Evolutionary conservation across 1,284 basidiomycete species (phyloP).

Genomic region (Irpex lacteus): DNA sequence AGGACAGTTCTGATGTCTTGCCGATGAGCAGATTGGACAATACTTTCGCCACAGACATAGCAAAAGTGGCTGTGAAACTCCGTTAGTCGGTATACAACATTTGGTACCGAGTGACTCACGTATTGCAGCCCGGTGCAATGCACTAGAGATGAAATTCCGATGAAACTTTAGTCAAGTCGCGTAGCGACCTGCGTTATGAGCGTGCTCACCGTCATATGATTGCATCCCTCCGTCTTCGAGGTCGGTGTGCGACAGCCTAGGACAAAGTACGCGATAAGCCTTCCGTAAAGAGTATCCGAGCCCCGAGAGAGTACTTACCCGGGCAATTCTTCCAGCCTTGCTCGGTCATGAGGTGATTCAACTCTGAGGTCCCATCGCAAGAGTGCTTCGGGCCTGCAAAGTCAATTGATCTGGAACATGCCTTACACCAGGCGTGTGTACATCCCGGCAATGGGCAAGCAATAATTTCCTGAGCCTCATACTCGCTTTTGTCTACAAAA

Average conservation of each 20-base stretch:
- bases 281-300: too few relatives aligned
- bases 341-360: constrained; percentile 48
- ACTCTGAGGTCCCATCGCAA: constrained; percentile 53
- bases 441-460: constrained; percentile 45
- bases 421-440: constrained; percentile 50
- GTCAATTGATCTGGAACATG: constrained; percentile 44
- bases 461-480: constrained; percentile 37
- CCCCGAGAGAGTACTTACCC: constrained; percentile 30
- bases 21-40: constrained; percentile 45
- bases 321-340: constrained; percentile 60
- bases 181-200: constrained; percentile 2
- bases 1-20: constrained; percentile 42
- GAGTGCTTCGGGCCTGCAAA: constrained; percentile 42
- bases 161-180: neutral
- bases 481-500: constrained; percentile 48
- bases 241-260: constrained; percentile 58
- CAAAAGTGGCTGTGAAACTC: constrained; percentile 49
- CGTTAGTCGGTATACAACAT: neutral
- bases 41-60: constrained; percentile 50
- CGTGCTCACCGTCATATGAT: constrained; percentile 58
- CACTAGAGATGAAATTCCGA: constrained; percentile 48
- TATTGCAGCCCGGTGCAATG: constrained; percentile 54
- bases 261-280: too few relatives aligned
- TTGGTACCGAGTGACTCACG: constrained; percentile 30
- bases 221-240: constrained; percentile 56